Evolutionary conservation across 1,284 basidiomycete genomes (phyloP).

Genomic region (Puccinia triticina): DNA sequence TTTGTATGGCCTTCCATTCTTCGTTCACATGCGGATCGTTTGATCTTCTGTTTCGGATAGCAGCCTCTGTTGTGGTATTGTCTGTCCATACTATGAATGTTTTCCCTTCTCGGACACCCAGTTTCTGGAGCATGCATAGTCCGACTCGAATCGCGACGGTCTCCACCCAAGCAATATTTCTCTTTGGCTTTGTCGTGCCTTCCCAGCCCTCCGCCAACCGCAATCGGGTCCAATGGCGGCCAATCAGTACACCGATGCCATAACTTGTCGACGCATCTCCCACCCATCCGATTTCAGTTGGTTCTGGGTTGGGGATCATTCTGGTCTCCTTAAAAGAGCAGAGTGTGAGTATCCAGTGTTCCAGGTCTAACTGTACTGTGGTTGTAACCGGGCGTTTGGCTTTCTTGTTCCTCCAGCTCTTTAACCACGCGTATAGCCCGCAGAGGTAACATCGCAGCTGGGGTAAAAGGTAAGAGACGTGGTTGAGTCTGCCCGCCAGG

Average conservation of each 20-base stretch:
- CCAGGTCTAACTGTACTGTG: not conserved
- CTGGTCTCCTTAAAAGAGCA: not conserved
- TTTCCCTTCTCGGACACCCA: not conserved
- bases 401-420: not conserved
- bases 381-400: no score
- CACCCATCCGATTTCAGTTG: no score
- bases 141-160: not conserved
- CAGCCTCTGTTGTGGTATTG: not conserved
- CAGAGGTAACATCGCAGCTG: not conserved
- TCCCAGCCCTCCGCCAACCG: not conserved
- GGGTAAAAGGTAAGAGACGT: not conserved
- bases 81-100: not conserved
- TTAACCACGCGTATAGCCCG: not conserved
- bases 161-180: conserved; percentile 17
- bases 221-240: no score
- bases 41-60: not conserved
- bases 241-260: no score
- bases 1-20: not conserved
- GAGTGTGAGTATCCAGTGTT: not conserved
- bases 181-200: not conserved
- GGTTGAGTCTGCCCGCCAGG: not conserved
- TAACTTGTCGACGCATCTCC: no score
- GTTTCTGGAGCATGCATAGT: not conserved
- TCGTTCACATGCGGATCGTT: not conserved
- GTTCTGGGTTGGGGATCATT: no score